Evolutionary conservation across 768 basidiomycete genomes (phyloP), one percentile per base, ranked within the genome.

Genomic region (Suillus placidus): DNA sequence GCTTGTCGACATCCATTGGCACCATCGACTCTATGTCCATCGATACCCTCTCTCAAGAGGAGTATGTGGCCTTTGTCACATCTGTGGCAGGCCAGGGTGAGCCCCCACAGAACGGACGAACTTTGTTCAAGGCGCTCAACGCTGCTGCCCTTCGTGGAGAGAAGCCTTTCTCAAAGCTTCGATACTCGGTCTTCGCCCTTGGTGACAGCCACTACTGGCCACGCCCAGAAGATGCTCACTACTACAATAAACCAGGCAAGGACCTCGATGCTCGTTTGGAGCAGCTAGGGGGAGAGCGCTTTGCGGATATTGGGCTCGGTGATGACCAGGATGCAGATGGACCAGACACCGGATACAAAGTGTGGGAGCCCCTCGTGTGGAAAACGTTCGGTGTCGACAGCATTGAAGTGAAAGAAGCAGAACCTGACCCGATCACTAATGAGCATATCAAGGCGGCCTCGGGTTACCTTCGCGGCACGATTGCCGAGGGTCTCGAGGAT

Each of bases 151-250:
- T 78, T 23, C 78, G 76, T 61, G 80, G 81, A 2, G 89, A 90
- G 61, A 82, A 79, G 63, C 80, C 84, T 6, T 81, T 95, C 51
- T 67, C 80, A 61, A 89, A 88, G 67, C 80, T 95, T 66, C 89
- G 86, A 73, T 93, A 87, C 77, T 79, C 90, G 62, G 95, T 99
- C 52, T 97, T 99, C 70, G 97, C 83, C 57, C 91, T 99, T 88
- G 97, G 97, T 67, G 97, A 99, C 77, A 96, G 92, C 76, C 96
- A 97, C 79, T 99, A 99, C 81, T 99, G 97, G 97, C 97, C 97
- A 10, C 87, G 97, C 49, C 85, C 92, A 20, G 95, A 99, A 77
- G 97, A 99, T 73, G 90, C 90, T n/a, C 92, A 94, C 71, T 99
- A 97, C 78, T 99, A 98, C 84, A 99, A 99, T 85, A 97, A 95